Conservation (phyloP, 768 basidiomycete genomes). For the Rhodotorula diobovata region DNA sequence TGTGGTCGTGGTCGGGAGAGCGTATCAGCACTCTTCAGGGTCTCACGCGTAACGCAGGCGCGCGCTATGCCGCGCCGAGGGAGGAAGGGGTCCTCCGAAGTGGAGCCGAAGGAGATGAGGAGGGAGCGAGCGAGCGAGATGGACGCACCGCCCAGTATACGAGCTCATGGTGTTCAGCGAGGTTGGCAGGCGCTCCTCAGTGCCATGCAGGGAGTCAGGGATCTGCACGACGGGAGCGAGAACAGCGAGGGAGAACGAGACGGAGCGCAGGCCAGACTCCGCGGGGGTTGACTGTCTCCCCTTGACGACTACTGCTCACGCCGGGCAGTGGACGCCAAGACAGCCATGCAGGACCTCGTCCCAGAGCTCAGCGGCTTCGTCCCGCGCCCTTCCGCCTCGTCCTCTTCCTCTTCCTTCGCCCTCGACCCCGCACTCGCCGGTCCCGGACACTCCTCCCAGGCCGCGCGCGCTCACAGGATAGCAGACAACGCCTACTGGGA, state of each 20-base stretch:
- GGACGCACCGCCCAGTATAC: background rate
- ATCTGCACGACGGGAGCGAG: background rate
- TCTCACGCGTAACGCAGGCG: no score
- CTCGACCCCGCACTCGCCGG: slow-evolving; percentile 41
- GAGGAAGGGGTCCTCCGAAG: background rate
- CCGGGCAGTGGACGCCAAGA: background rate
- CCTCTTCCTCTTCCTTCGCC: slow-evolving; percentile 17
- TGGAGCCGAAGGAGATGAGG: background rate
- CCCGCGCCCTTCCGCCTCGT: slow-evolving; percentile 1
- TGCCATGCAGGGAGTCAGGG: background rate
- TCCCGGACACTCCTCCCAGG: background rate
- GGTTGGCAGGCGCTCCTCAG: no score
- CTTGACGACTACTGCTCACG: no score
- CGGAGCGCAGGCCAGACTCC: no score
- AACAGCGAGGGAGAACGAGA: background rate
- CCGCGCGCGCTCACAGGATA: background rate
- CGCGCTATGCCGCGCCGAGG: background rate
- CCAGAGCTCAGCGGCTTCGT: slow-evolving; percentile 16
- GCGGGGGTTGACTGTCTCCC: no score
- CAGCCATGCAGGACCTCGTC: slow-evolving; percentile 20
- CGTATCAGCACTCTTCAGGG: background rate
- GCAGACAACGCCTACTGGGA: slow-evolving; percentile 13
- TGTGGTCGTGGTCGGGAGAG: background rate
- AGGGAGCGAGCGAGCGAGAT: background rate
- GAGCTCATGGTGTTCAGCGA: background rate